phyloP scores from a whole-genome alignment of 305 asterid species.

The Lippia alba region DNA sequence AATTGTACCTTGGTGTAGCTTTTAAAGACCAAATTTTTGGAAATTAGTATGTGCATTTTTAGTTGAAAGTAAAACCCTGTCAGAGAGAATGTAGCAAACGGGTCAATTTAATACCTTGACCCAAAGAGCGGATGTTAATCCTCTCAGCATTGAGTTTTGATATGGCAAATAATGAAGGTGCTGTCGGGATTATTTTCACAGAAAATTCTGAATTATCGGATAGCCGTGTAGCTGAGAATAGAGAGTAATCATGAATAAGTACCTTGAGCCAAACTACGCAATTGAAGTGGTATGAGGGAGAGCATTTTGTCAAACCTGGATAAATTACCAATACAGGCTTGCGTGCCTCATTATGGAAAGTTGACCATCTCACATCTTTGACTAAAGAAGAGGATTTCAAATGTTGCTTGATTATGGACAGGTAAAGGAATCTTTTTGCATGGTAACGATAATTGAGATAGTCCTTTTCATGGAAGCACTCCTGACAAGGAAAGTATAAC shows the following conservation, averaged over 20 bases:
- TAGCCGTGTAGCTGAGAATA: slow-evolving; percentile 59
- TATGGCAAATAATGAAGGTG: slow-evolving; percentile 68
- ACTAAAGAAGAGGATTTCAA: slow-evolving; percentile 55
- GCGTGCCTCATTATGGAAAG: slow-evolving; percentile 92
- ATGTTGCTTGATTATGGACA: slow-evolving; percentile 76
- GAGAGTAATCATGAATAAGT: slow-evolving; percentile 26
- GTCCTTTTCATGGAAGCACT: slow-evolving; percentile 94
- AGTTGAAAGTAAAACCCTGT: slow-evolving; percentile 27
- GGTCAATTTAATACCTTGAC: slow-evolving; percentile 59
- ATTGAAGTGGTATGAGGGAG: slow-evolving; percentile 7
- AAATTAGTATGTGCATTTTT: slow-evolving; percentile 34
- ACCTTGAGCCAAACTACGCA: slow-evolving; percentile 19
- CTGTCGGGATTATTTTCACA: slow-evolving; percentile 84
- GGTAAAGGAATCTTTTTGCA: slow-evolving; percentile 92
- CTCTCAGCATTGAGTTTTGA: slow-evolving; percentile 74
- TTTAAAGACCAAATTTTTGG: slow-evolving; percentile 41
- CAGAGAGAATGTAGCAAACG: neutral
- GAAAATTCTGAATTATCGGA: slow-evolving; percentile 56
- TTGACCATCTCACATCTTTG: slow-evolving; percentile 70
- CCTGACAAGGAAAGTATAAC: slow-evolving; percentile 55
- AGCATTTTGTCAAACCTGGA: slow-evolving; percentile 60
- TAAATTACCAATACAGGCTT: slow-evolving; percentile 79
- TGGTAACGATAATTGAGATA: slow-evolving; percentile 93
- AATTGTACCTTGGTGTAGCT: slow-evolving; percentile 87
- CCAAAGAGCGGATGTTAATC: slow-evolving; percentile 68